Percentiles rank a stretch among this genome's conserved stretches.
Evolutionary conservation across 139 green algal species (phyloP).

Genomic region (Picochlorum sp.): DNA sequence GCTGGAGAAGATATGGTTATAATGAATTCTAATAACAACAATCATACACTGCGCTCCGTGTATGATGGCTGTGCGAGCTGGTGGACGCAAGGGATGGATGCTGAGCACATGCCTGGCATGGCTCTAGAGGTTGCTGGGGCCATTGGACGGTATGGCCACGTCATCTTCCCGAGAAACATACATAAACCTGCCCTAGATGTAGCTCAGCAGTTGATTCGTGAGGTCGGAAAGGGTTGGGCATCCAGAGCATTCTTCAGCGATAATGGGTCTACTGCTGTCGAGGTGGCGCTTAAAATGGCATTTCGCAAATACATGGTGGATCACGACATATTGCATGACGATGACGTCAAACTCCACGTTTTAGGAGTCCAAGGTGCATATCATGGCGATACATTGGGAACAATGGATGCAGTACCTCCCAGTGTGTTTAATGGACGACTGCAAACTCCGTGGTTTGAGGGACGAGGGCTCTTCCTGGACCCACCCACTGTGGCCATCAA

Average conservation of each 20-base stretch:
- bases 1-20: conserved; percentile 62
- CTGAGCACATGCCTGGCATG: conserved; percentile 55
- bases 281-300: conserved; percentile 96
- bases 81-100: conserved; percentile 83
- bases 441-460: conserved; percentile 72
- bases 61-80: conserved; percentile 91
- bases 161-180: conserved; percentile 86
- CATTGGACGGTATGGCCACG: conserved; percentile 80
- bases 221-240: conserved; percentile 67
- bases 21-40: too few species aligned
- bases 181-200: conserved; percentile 56
- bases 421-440: conserved; percentile 65
- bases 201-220: conserved; percentile 41
- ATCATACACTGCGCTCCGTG: conserved; percentile 5
- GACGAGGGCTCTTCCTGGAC: conserved; percentile 68
- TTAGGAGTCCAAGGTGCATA: conserved; percentile 81
- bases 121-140: conserved; percentile 51
- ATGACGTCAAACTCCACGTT: conserved; percentile 42
- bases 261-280: conserved; percentile 82
- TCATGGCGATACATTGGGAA: conserved; percentile 94
- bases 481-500: conserved; percentile 53
- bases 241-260: conserved; percentile 81
- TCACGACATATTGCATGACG: background rate
- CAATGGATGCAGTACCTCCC: conserved; percentile 75
- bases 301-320: conserved; percentile 64